A percentile compares a stretch with the other conserved stretches of the same genome.
phyloP scores from a whole-genome alignment of 208 protist species.

The Hexamita inflata region DNA sequence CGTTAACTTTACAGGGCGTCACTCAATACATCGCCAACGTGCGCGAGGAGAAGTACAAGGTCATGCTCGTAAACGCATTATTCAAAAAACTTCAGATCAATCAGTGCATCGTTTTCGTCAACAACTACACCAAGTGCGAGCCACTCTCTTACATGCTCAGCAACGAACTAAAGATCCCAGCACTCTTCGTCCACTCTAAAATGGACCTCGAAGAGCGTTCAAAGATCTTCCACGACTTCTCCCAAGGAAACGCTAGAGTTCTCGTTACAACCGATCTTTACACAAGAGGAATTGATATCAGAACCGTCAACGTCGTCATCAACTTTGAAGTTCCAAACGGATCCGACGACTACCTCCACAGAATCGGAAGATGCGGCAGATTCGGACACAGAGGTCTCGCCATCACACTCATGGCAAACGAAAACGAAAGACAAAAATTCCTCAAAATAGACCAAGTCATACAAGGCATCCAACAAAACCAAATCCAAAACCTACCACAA shows the following conservation, averaged over 20 bases:
- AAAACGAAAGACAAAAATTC: slow-evolving; percentile 1
- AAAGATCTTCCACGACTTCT: slow-evolving; percentile 95
- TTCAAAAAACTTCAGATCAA: slow-evolving; percentile 96
- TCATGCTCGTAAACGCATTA: slow-evolving; percentile 94
- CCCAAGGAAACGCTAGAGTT: slow-evolving; percentile 82
- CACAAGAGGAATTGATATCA: slow-evolving; percentile 96
- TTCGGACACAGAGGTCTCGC: slow-evolving; percentile 92
- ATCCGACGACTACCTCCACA: slow-evolving; percentile 88
- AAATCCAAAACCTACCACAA: slow-evolving; percentile 6
- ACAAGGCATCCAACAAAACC: background rate
- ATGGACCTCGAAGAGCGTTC: slow-evolving; percentile 91
- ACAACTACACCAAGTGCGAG: slow-evolving; percentile 83
- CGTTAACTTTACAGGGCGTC: slow-evolving; percentile 85
- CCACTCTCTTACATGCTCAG: slow-evolving; percentile 96
- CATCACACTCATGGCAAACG: slow-evolving; percentile 62
- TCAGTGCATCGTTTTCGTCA: slow-evolving; percentile 98
- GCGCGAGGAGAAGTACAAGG: slow-evolving; percentile 85
- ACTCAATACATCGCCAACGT: slow-evolving; percentile 98
- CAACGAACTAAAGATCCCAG: slow-evolving; percentile 92
- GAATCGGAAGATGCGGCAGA: slow-evolving; percentile 75
- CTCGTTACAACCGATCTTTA: slow-evolving; percentile 95
- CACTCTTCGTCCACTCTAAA: slow-evolving; percentile 95
- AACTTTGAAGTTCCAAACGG: slow-evolving; percentile 97
- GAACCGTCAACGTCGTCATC: slow-evolving; percentile 96
- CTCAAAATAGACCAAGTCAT: background rate